A percentile compares a stretch with the other conserved stretches of the same genome.
These are phyloP conservation scores for Candida schatavii DNA, from an alignment of 805 yeast species.

Conservation along the genomic window DNA sequence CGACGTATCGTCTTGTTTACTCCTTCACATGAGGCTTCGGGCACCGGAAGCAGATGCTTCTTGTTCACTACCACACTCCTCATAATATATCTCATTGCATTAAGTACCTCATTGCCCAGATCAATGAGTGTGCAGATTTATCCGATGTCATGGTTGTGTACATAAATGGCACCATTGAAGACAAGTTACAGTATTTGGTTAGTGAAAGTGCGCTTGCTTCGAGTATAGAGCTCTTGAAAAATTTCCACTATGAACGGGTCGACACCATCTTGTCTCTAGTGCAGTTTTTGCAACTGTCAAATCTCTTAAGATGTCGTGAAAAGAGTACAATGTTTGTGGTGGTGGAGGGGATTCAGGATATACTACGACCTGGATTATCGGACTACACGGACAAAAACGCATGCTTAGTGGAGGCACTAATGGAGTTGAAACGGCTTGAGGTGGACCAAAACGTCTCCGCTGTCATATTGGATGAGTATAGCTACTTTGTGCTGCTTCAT, in stretches of 20 bases:
- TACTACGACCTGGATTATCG: background rate
- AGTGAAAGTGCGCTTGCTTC: background rate
- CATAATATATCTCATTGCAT: background rate
- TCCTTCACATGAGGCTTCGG: too few species aligned
- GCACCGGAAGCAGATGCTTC: background rate
- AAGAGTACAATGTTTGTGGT: background rate
- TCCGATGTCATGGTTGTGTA: background rate
- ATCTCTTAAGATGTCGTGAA: background rate
- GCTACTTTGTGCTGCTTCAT: background rate
- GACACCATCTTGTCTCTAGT: background rate
- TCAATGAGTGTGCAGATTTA: background rate
- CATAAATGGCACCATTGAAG: slow-evolving; percentile 1
- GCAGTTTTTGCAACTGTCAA: background rate
- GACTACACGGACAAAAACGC: slow-evolving; percentile 2
- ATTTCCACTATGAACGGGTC: slow-evolving; percentile 2
- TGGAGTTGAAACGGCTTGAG: background rate
- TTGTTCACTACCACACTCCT: background rate
- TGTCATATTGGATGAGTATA: background rate
- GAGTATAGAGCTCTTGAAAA: background rate
- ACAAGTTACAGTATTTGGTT: background rate
- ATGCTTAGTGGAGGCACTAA: background rate
- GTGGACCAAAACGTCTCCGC: background rate
- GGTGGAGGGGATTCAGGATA: background rate
- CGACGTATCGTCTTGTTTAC: too few species aligned
- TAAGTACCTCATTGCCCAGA: background rate